Conservation (phyloP, 2,329 filamentous ascomycete species). For the Ophiostoma quercus region DNA sequence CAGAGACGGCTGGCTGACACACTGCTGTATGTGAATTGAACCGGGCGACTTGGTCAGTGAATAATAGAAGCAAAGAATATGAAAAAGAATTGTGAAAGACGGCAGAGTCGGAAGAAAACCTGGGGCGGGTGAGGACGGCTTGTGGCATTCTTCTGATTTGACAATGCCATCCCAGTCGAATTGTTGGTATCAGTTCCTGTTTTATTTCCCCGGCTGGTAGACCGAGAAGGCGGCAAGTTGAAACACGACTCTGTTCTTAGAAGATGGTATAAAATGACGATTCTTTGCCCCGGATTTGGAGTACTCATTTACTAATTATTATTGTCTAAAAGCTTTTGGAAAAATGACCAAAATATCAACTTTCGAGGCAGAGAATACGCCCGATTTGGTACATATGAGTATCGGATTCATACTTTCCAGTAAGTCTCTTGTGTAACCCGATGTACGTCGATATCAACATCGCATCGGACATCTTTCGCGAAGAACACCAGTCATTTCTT, state of each 20-base stretch:
- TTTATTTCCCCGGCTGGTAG: conserved; percentile 3
- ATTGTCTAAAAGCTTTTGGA: background rate
- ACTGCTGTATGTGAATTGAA: background rate
- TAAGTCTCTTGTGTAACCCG: background rate
- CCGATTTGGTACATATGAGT: background rate
- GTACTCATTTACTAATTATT: background rate
- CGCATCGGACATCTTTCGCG: conserved; percentile 3
- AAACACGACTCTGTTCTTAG: background rate
- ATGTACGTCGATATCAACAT: background rate
- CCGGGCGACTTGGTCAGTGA: background rate
- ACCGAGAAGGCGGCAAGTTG: conserved; percentile 3
- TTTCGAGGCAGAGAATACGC: background rate
- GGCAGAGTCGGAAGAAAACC: background rate
- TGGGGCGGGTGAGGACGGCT: conserved; percentile 2
- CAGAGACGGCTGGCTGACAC: background rate
- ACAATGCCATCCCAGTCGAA: background rate
- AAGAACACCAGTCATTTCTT: background rate
- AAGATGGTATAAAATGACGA: background rate
- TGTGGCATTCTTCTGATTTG: background rate
- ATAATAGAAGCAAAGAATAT: background rate
- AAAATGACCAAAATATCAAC: background rate
- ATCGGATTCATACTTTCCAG: background rate
- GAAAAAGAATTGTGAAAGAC: background rate
- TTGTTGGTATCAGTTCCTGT: background rate
- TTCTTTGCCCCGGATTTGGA: conserved; percentile 1